Evolutionary conservation across 2,329 filamentous ascomycete species (phyloP), one percentile per base, ranked within the genome.

Genomic region (Colletotrichum truncatum): DNA sequence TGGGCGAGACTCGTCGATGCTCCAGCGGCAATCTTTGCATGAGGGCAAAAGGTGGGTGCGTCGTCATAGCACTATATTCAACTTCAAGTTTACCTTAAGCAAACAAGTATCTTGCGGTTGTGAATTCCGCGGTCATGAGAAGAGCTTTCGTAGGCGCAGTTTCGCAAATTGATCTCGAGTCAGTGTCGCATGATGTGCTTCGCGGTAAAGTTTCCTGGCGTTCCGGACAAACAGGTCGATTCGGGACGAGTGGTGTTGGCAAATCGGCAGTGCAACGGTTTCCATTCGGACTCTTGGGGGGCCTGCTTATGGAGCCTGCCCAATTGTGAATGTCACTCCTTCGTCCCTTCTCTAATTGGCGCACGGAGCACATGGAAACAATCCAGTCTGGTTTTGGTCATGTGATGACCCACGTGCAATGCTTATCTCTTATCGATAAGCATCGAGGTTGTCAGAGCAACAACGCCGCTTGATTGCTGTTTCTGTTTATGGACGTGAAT

Each of bases 381-480:
- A 6, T 32, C 58, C 28, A 16, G 11, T 43, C 10, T 23, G 5
- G 23, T 21, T 21, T 48, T 26, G n/a, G n/a, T n/a, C n/a, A 48
- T 11, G 9, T 48, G 25, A 48, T 8, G 2, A 9, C 1, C 16
- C 58, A 56, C 32, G 53, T 62, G 58, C 48, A n/a, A n/a, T n/a
- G 5, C 10, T 26, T 3, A 9, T 11, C 7, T 4, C n/a, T 36
- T 39, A 53, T 61, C 55, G 62, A 60, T 61, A 60, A 53, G 14
- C 4, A 1, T 4, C 5, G 10, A 18, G 14, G 64, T 67, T 59
- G 64, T 57, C 60, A 18, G 52, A 67, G 64, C 64, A 67, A 67
- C 64, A 58, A 30, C 38, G 36, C 14, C 25, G 38, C 11, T 14
- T 21, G 39, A 58, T 45, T n/a, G 39, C 43, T 32, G 48, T 41